Percentiles rank a stretch among this genome's conserved stretches.
These are phyloP conservation scores for Spergularia bocconei DNA, from an alignment of 148 eudicot genomes.

Conservation along the genomic window DNA sequence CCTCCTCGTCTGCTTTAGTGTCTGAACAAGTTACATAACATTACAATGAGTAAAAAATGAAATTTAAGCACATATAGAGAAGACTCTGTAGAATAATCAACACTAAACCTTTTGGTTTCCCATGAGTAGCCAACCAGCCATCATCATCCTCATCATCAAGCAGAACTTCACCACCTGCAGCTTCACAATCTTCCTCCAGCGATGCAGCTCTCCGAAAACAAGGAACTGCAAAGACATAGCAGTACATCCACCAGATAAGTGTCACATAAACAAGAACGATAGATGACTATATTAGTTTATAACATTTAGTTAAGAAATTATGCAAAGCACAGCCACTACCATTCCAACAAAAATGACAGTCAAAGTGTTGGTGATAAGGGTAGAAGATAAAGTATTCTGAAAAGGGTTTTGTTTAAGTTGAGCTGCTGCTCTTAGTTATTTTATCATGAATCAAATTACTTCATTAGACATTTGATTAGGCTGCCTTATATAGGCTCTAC, in stretches of 20 bases:
- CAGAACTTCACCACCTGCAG: conserved; percentile 94
- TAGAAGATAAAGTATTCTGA: too few relatives aligned
- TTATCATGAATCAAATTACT: too few relatives aligned
- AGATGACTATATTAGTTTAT: neutral
- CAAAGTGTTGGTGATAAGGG: too few relatives aligned
- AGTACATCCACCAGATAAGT: neutral
- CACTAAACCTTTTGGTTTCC: conserved; percentile 75
- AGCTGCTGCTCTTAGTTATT: too few relatives aligned
- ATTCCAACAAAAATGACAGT: neutral
- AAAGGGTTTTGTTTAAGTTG: too few relatives aligned
- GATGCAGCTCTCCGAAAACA: conserved; percentile 91
- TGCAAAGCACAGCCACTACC: neutral
- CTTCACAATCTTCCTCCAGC: conserved; percentile 86
- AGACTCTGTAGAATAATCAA: neutral
- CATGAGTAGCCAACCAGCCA: conserved; percentile 99
- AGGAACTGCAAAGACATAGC: conserved; percentile 54
- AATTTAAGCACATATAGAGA: neutral
- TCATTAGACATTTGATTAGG: too few relatives aligned
- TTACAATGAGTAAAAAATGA: neutral
- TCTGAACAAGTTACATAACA: conserved; percentile 20
- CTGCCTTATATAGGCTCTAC: too few relatives aligned
- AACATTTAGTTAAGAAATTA: neutral
- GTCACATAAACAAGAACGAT: neutral
- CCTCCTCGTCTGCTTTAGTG: conserved; percentile 58
- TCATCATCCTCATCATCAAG: conserved; percentile 89